Base-by-base conservation (phyloP, 306 rosid genomes). In the Vigna radiata region DNA sequence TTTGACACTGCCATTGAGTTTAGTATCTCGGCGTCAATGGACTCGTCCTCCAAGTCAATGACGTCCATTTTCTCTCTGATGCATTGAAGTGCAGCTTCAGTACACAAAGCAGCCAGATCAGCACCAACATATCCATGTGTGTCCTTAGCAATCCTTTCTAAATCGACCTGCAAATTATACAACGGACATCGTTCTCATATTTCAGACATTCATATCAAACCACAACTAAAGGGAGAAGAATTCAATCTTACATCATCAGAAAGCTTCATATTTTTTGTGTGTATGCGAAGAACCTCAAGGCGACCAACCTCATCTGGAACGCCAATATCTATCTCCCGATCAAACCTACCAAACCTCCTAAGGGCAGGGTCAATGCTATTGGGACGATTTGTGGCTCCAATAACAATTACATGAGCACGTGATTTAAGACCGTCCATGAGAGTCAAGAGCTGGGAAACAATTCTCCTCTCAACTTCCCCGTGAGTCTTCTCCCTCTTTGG, bases 41-140 rank as follows among this genome's bases (percentile, higher is more conserved):
- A 54, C 80, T 95, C 98, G 80, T 95, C 97, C 83, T 95, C 98
- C 82, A 94, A 86, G 85, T 94, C 97, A 29, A 94, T 94, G 72
- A 94, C 96, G 67, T 91, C 96, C 97, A 92, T 95, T 85, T 95
- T 95, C 84, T 95, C 98, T 65, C 97, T 90, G 61, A 95, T 95
- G 72, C 98, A 95, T 67, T 95, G 98, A 70, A 95, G 98, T 43
- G 98, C 98, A 66, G 98, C 97, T 85, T 95, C 97, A 64, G 98
- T 92, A 83, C 98, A 95, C 82, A 92, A 81, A 67, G 97, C 97
- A 17, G 97, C 98, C 12, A 95, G 81, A 87, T 95, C 98, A 59
- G 98, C 97, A 75, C 98, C 98, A 77, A 92, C 98, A 77, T 92
- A 92, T 39, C 98, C 98, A 77, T 95, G 97, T 1, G 98, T 95